Percentiles rank a stretch among this genome's conserved stretches.
Evolutionary conservation across 441 rosid genomes (phyloP).

Genomic region (Eutrema salsugineum): DNA sequence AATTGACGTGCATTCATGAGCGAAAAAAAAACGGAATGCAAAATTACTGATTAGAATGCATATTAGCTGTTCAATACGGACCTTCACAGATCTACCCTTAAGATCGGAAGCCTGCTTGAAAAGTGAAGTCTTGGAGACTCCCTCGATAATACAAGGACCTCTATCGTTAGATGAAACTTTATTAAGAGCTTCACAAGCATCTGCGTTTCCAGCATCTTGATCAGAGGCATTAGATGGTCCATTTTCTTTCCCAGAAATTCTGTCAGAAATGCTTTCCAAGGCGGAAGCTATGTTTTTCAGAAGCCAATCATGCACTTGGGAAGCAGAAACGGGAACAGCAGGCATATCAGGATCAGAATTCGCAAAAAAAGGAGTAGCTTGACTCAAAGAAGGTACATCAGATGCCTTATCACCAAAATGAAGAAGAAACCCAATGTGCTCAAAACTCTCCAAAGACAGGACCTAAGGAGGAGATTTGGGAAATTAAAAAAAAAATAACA

Average conservation of each 20-base stretch:
- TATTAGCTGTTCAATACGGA: constrained; percentile 32
- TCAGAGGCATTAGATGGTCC: constrained; percentile 62
- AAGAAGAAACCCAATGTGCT: constrained; percentile 90
- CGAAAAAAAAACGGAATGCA: background rate
- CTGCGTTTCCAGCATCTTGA: constrained; percentile 75
- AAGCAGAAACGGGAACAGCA: constrained; percentile 70
- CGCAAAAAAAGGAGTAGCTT: constrained; percentile 84
- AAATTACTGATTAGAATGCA: background rate
- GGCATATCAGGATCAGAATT: constrained; percentile 95
- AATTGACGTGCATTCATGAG: background rate
- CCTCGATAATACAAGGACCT: constrained; percentile 76
- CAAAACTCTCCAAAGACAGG: constrained; percentile 79
- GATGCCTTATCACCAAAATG: constrained; percentile 83
- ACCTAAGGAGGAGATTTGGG: constrained; percentile 45
- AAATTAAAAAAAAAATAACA: constrained; percentile 22
- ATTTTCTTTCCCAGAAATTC: constrained; percentile 78
- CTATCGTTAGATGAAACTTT: constrained; percentile 54
- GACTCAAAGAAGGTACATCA: constrained; percentile 63
- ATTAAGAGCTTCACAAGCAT: constrained; percentile 53
- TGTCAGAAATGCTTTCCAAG: constrained; percentile 65
- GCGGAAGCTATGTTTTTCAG: constrained; percentile 63
- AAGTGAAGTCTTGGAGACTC: constrained; percentile 81
- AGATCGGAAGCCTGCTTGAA: constrained; percentile 84
- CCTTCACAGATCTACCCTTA: constrained; percentile 83
- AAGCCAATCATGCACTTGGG: constrained; percentile 88